phyloP scores from a whole-genome alignment of 805 yeast species.

The Yarrowia sp. region DNA sequence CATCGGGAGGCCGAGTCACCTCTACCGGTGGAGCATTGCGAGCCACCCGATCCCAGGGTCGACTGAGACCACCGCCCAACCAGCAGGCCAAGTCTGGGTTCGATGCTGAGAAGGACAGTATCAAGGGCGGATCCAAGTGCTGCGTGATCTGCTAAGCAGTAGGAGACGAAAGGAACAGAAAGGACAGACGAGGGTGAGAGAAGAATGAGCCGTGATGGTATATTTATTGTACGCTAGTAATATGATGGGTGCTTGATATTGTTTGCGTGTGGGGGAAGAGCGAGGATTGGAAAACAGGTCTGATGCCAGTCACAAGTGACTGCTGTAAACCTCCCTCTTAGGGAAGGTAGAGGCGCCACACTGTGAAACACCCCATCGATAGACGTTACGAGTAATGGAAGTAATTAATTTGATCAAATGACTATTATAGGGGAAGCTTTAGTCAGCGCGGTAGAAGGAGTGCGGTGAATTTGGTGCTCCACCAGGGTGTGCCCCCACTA shows the following conservation, averaged over 20 bases:
- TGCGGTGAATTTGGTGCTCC: too few relatives aligned
- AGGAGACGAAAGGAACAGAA: not conserved
- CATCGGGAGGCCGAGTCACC: constrained; percentile 7
- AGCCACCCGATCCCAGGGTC: constrained; percentile 27
- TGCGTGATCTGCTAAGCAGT: constrained; percentile 22
- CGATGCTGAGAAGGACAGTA: constrained; percentile 30
- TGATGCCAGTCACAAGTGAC: not conserved
- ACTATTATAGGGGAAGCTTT: too few relatives aligned
- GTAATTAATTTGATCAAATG: constrained; percentile 1
- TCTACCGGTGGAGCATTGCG: constrained; percentile 19
- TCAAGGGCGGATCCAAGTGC: constrained; percentile 38
- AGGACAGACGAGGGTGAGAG: constrained; percentile 14
- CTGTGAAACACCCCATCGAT: not conserved
- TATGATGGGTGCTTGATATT: constrained; percentile 27
- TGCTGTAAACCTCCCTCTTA: not conserved
- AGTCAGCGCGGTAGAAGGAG: too few relatives aligned
- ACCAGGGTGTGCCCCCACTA: too few relatives aligned
- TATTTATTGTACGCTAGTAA: constrained; percentile 38
- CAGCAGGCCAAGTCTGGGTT: constrained; percentile 26
- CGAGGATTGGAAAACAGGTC: too few relatives aligned
- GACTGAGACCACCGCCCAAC: constrained; percentile 29
- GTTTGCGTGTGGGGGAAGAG: not conserved
- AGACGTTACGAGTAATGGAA: not conserved
- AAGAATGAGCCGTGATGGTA: constrained; percentile 24
- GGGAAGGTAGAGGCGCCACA: not conserved